A percentile compares a stretch with the other conserved stretches of the same genome.
Evolutionary conservation across 345 rosid genomes (phyloP).

Genomic region (Eucalyptus regnans): DNA sequence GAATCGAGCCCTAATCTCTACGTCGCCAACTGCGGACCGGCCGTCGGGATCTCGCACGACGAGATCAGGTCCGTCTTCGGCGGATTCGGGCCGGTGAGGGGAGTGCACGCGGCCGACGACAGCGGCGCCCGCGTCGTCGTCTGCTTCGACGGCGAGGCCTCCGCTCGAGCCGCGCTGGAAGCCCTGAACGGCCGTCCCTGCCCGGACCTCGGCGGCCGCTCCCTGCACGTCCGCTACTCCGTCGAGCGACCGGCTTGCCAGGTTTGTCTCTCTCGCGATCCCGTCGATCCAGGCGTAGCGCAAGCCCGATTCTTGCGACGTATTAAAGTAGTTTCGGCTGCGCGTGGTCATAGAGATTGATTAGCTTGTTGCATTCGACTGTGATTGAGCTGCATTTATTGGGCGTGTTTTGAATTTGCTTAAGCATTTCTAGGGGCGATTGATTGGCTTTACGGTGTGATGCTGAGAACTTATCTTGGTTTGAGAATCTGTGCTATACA

Average conservation of each 20-base stretch:
- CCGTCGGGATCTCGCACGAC: constrained; percentile 58
- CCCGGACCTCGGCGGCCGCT: constrained; percentile 48
- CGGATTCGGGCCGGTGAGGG: constrained; percentile 52
- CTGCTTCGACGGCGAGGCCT: constrained; percentile 25
- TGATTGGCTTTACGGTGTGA: not conserved
- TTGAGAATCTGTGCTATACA: not conserved
- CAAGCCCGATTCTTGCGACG: not conserved
- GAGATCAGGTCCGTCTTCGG: constrained; percentile 43
- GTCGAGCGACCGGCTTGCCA: constrained; percentile 30
- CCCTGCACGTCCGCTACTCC: constrained; percentile 67
- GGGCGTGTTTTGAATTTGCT: not conserved
- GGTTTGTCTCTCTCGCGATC: constrained; percentile 4
- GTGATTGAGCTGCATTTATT: not conserved
- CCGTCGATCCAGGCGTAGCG: not conserved
- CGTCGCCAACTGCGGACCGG: constrained; percentile 95
- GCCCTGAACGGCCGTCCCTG: constrained; percentile 50
- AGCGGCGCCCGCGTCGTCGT: constrained; percentile 82
- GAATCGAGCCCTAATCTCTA: constrained; percentile 43
- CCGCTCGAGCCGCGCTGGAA: constrained; percentile 53
- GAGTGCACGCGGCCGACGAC: constrained; percentile 75
- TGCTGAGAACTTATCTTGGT: not conserved
- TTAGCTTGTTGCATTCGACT: not conserved
- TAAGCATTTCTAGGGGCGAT: not conserved
- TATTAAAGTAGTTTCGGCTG: too few relatives aligned
- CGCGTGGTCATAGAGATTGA: not conserved